Evolutionary conservation across 2,329 filamentous ascomycete genomes (phyloP), one percentile per base, ranked within the genome.

Genomic region (Rhynchosporium agropyri): DNA sequence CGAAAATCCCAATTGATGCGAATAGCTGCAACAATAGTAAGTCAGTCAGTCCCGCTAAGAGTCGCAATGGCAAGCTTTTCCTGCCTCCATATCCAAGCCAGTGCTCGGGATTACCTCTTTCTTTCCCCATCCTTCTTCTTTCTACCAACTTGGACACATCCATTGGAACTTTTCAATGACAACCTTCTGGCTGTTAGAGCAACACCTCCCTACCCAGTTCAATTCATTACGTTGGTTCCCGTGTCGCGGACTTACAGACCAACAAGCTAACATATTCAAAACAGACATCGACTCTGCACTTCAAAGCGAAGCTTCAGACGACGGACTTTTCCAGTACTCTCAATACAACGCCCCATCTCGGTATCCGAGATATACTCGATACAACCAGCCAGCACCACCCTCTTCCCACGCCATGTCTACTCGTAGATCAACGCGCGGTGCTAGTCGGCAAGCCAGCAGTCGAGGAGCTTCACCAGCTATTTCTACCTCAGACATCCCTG

Each of bases 1-100:
- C 36, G 36, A 54, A 20, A 54, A 42, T 42, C 28, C 33, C 20
- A 54, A 40, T 15, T 40, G 20, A 9, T 54, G 38, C 48, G 58
- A 60, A 66, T 65, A 67, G 56, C 60, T 61, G 60, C 63, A 62
- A 29, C 68, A 67, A 67, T 68, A 68, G 67, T 68, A 69, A 67
- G 67, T 67, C 45, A 10, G 31, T 29, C 40, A 31, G 31, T 29
- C 40, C 26, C 59, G 59, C 60, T 60, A 51, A 58, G n/a, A 33
- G 9, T 36, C 29, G 20, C 31, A 7, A 48, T 38, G 43, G 43
- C 40, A 28, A 33, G n/a, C 29, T 29, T 49, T 36, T 36, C 40
- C 7, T 12, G 29, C 26, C 4, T 57, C 29, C 31, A 31, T 28
- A 1, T 4, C 7, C 13, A 28, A 54, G 13, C 50, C 10, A 36